Percentiles rank a stretch among this genome's conserved stretches.
phyloP scores from a whole-genome alignment of 2,329 filamentous ascomycete genomes.

The Xylariaceae sp. region DNA sequence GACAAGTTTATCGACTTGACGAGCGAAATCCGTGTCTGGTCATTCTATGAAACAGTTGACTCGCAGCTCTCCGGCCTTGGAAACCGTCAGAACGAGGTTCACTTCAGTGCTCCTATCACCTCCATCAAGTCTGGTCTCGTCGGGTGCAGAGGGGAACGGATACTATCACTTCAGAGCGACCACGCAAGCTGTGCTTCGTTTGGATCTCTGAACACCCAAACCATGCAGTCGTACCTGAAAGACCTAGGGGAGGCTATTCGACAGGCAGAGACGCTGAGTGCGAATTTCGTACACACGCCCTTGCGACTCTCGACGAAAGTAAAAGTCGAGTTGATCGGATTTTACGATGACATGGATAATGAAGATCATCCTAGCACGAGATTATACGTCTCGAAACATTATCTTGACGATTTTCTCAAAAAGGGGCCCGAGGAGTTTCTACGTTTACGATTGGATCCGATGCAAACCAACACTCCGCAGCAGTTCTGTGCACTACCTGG shows the following conservation, averaged over 20 bases:
- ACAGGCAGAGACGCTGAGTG: conserved; percentile 36
- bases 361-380: conserved; percentile 38
- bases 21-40: conserved; percentile 56
- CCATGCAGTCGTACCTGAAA: conserved; percentile 38
- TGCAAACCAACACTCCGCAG: conserved; percentile 24
- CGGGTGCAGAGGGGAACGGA: conserved; percentile 46
- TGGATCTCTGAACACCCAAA: conserved; percentile 44
- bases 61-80: conserved; percentile 47
- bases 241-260: conserved; percentile 35
- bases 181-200: conserved; percentile 53
- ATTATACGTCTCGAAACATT: conserved; percentile 46
- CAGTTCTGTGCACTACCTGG: conserved; percentile 12
- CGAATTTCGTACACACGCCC: conserved; percentile 37
- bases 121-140: conserved; percentile 52
- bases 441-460: conserved; percentile 43
- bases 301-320: conserved; percentile 49
- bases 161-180: conserved; percentile 50
- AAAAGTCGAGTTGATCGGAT: conserved; percentile 53
- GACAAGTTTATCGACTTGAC: conserved; percentile 53
- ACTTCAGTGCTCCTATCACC: conserved; percentile 55
- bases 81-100: conserved; percentile 40
- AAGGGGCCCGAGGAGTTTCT: conserved; percentile 53
- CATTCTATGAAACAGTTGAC: conserved; percentile 58
- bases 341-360: conserved; percentile 50
- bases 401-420: conserved; percentile 49